Evolutionary conservation across 441 rosid genomes (phyloP).

Genomic region (Monsonia emarginata): DNA sequence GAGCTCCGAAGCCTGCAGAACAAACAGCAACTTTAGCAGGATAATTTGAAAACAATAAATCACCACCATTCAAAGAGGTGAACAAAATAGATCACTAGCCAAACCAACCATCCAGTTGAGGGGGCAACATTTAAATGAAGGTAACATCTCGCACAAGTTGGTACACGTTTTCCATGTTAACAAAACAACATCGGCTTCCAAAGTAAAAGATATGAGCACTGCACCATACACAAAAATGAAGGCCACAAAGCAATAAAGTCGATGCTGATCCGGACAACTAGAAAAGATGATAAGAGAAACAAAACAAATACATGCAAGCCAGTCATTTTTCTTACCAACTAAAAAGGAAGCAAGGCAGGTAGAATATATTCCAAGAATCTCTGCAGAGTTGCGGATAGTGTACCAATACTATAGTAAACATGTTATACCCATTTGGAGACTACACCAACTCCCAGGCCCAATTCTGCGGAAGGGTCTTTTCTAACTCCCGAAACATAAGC

Average conservation of each 20-base stretch:
- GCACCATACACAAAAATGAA: no score
- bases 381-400: neutral
- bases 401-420: conserved; percentile 37
- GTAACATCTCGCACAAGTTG: neutral
- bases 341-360: neutral
- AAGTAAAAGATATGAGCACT: no score
- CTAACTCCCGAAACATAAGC: conserved; percentile 35
- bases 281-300: no score
- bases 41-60: neutral
- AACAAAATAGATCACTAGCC: neutral
- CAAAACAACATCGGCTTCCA: neutral
- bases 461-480: conserved; percentile 43
- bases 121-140: neutral
- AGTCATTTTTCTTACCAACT: conserved; percentile 4
- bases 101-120: neutral
- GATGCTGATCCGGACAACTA: neutral
- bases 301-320: neutral
- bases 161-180: neutral
- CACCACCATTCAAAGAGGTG: neutral
- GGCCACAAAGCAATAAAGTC: neutral
- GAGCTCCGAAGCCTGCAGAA: neutral
- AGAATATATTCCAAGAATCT: neutral
- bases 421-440: conserved; percentile 45
- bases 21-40: neutral
- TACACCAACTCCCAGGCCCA: conserved; percentile 50